Evolutionary conservation across 805 yeast species (phyloP).

Genomic region (Candida palmyrensis): DNA sequence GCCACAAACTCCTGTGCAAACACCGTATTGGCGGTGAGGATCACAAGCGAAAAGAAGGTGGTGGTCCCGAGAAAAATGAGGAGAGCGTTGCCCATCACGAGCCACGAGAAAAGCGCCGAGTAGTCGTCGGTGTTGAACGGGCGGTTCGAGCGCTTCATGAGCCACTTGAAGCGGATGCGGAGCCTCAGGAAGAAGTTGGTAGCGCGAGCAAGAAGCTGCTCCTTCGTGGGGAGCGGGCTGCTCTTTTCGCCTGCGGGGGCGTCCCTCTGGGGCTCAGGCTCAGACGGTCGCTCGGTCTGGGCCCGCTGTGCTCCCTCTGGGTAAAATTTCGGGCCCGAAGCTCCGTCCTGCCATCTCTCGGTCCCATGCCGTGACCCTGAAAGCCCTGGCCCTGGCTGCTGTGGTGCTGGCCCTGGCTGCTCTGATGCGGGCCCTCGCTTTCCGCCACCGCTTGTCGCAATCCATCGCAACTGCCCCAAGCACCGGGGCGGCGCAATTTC

Average conservation of each 20-base stretch:
- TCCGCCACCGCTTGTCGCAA: no score
- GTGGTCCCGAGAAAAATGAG: conserved; percentile 85
- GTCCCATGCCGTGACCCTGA: no score
- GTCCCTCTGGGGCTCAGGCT: neutral
- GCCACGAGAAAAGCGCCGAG: conserved; percentile 87
- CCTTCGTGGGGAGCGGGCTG: conserved; percentile 11
- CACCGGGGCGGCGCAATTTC: no score
- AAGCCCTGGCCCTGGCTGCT: no score
- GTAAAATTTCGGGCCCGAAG: neutral
- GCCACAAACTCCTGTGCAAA: conserved; percentile 90
- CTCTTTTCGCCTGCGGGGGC: no score
- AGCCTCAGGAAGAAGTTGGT: conserved; percentile 24
- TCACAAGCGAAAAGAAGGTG: conserved; percentile 76
- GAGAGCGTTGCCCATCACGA: conserved; percentile 79
- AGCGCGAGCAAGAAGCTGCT: conserved; percentile 21
- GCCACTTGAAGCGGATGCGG: conserved; percentile 56
- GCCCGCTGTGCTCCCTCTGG: neutral
- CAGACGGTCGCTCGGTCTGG: neutral
- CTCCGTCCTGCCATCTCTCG: neutral
- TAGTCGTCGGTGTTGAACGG: conserved; percentile 93
- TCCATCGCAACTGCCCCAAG: no score
- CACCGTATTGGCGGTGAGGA: conserved; percentile 75
- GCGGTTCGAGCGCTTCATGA: conserved; percentile 64
- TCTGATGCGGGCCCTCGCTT: no score
- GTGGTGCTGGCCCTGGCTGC: no score